Evolutionary conservation across 129 eudicot genomes (phyloP).

Genomic region (Tagetes erecta): DNA sequence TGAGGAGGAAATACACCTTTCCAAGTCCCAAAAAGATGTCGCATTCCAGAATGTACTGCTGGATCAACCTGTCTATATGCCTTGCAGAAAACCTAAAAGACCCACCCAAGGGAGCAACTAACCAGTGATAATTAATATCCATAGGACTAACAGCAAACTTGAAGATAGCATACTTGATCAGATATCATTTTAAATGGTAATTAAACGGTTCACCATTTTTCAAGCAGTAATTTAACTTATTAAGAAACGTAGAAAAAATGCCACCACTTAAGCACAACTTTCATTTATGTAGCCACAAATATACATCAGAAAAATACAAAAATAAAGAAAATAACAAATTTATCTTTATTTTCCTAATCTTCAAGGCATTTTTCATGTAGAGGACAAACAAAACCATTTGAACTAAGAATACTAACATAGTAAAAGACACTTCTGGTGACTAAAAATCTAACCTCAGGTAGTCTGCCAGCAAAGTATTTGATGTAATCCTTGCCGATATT

Average conservation of each 20-base stretch:
- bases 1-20: conserved; percentile 83
- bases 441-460: conserved; percentile 89
- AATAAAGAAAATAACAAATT: neutral
- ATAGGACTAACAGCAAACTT: conserved; percentile 16
- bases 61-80: conserved; percentile 87
- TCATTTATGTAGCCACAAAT: conserved; percentile 26
- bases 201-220: neutral
- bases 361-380: conserved; percentile 10
- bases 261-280: conserved; percentile 15
- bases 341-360: conserved; percentile 17
- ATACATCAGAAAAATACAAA: conserved; percentile 29
- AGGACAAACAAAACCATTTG: conserved; percentile 13
- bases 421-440: conserved; percentile 25
- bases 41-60: conserved; percentile 64
- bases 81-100: conserved; percentile 93
- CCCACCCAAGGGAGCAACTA: conserved; percentile 33
- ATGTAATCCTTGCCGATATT: conserved; percentile 93
- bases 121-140: conserved; percentile 33
- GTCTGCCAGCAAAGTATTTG: conserved; percentile 67
- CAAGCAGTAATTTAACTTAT: conserved; percentile 11
- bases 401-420: conserved; percentile 12
- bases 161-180: conserved; percentile 18
- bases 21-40: conserved; percentile 99
- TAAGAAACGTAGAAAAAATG: conserved; percentile 11
- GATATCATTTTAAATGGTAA: conserved; percentile 1